phyloP scores from a whole-genome alignment of 1,139 yeast species.

The Geotrichum bryndzae region DNA sequence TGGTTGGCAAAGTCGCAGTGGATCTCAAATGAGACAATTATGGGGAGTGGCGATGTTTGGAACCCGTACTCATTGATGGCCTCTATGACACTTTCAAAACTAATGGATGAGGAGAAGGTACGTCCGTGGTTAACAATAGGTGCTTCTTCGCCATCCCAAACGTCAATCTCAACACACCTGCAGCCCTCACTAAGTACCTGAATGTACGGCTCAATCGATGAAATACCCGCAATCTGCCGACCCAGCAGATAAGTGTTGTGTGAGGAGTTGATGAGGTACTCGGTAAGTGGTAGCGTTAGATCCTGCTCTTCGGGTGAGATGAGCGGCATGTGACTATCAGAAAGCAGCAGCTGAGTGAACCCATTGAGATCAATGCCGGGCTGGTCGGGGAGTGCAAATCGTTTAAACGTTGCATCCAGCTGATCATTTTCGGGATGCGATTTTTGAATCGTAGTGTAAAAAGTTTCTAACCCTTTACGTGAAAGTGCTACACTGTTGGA shows the following conservation, averaged over 20 bases:
- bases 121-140: slow-evolving; percentile 91
- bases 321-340: slow-evolving; percentile 43
- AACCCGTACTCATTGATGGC: slow-evolving; percentile 81
- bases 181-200: slow-evolving; percentile 86
- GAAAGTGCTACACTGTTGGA: slow-evolving; percentile 28
- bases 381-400: slow-evolving; percentile 5
- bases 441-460: slow-evolving; percentile 47
- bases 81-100: slow-evolving; percentile 60
- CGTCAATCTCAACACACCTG: slow-evolving; percentile 84
- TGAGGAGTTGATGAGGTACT: slow-evolving; percentile 84
- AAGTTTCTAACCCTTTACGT: slow-evolving; percentile 41
- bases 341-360: slow-evolving; percentile 48
- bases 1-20: slow-evolving; percentile 71
- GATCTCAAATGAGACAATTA: slow-evolving; percentile 81
- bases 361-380: slow-evolving; percentile 31
- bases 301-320: slow-evolving; percentile 38
- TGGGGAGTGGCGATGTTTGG: slow-evolving; percentile 73
- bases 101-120: slow-evolving; percentile 69
- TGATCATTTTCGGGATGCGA: neutral
- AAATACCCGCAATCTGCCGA: slow-evolving; percentile 77
- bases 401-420: slow-evolving; percentile 5
- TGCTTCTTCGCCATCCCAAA: slow-evolving; percentile 84
- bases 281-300: slow-evolving; percentile 64
- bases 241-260: slow-evolving; percentile 92
- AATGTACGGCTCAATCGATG: slow-evolving; percentile 89